Conservation (phyloP, 805 yeast genomes). For the Candida anglica region DNA sequence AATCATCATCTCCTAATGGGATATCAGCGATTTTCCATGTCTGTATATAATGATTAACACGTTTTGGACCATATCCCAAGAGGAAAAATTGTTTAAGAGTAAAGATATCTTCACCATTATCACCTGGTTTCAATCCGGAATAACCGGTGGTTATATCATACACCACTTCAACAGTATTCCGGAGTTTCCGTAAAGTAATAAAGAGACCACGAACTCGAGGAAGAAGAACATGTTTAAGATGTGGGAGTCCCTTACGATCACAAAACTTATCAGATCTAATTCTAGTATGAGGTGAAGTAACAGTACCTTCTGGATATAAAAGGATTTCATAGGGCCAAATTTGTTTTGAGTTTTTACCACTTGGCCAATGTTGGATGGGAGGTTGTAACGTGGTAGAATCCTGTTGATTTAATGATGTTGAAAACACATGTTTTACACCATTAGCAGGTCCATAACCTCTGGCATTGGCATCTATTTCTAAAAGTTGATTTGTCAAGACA, state of each 20-base stretch:
- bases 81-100: constrained; percentile 62
- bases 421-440: constrained; percentile 31
- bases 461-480: constrained; percentile 56
- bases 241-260: constrained; percentile 42
- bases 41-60: constrained; percentile 62
- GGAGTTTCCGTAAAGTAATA: constrained; percentile 55
- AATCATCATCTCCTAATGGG: constrained; percentile 46
- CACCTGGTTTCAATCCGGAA: constrained; percentile 57
- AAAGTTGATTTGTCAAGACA: constrained; percentile 52
- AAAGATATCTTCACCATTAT: constrained; percentile 75
- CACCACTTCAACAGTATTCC: constrained; percentile 49
- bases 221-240: constrained; percentile 62
- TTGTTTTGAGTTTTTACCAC: constrained; percentile 16
- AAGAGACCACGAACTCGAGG: constrained; percentile 84
- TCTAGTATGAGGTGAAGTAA: constrained; percentile 63
- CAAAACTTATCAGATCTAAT: constrained; percentile 57
- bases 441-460: constrained; percentile 53
- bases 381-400: background rate
- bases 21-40: constrained; percentile 56
- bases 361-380: constrained; percentile 26
- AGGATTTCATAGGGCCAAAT: constrained; percentile 56
- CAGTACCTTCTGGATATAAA: constrained; percentile 94
- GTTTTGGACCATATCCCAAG: constrained; percentile 66
- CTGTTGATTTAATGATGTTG: constrained; percentile 6
- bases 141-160: constrained; percentile 86